Base-by-base conservation (phyloP, 1,284 basidiomycete genomes). In the Leccinum angustisporum region DNA sequence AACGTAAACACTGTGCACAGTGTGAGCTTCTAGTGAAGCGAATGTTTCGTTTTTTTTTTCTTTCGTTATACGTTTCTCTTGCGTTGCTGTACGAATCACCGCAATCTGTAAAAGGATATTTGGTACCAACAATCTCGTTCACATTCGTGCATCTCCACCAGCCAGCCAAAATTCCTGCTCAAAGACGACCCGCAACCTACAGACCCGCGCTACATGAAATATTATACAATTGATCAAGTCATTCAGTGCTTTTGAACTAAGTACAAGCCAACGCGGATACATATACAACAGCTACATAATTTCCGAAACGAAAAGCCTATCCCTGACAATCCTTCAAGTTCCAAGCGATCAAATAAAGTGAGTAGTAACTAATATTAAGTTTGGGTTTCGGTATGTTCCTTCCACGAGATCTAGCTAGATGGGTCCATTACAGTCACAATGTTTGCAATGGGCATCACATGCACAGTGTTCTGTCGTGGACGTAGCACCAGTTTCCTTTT, bases 1-100 rank as follows among this genome's bases (percentile, higher is more conserved):
- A 52, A 54, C 14, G 33, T 56, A 25, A 74, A 64, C 36, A 73
- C 64, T 16, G 73, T 75, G 46, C 65, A 68, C 31, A 61, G 58
- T 9, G 68, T 75, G 55, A 64, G 59, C 31, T 69, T 72, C 21
- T 75, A 61, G 57, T 31, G 18, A 25, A 51, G 51, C 3, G 8
- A 5, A 4, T 36, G 1, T 34, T 33, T 43, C 16, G 10, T 7
- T 11, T 18, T 30, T 5, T 11, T 11, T 7, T 48, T 7, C 18
- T 21, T 21, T 21, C 18, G 10, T 51, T 51, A 16, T 50, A 50
- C 16, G 18, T 6, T 51, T 30, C 11, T n/a, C 25, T 13, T 10
- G 16, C 30, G 27, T 51, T 51, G 25, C 13, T 51, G 25, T 27
- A 27, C 25, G 25, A 51, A 30, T 14, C 13, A 18, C 16, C n/a